Percentiles rank a stretch among this genome's conserved stretches.
Evolutionary conservation across 1,139 yeast species (phyloP).

Genomic region (Yamadazyma sp.): DNA sequence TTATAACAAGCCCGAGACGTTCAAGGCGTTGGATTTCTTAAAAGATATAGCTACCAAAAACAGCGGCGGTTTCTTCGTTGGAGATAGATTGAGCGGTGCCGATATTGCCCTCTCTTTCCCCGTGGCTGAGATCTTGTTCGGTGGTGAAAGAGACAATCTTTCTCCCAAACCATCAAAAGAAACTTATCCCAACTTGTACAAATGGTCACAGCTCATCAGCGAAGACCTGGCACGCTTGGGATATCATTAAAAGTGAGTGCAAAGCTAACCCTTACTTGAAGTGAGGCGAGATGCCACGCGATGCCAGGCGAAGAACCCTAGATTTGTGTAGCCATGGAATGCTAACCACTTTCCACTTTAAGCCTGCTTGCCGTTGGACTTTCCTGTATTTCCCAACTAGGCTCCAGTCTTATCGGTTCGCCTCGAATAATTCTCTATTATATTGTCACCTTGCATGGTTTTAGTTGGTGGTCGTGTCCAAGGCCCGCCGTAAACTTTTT

Average conservation of each 20-base stretch:
- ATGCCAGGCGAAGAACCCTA: no score
- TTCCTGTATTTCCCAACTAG: background rate
- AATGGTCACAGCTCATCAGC: conserved; percentile 20
- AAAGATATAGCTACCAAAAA: conserved; percentile 31
- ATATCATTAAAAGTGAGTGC: no score
- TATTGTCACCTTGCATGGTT: background rate
- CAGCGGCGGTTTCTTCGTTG: conserved; percentile 34
- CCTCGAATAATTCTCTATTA: no score
- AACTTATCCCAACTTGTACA: conserved; percentile 24
- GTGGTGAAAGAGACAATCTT: conserved; percentile 14
- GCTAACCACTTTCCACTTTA: no score
- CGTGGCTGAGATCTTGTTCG: conserved; percentile 22
- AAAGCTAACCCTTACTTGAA: no score
- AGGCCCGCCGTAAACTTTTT: background rate
- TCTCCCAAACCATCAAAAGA: conserved; percentile 9
- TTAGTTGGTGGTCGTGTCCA: background rate
- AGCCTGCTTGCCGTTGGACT: no score
- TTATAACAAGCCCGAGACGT: conserved; percentile 28
- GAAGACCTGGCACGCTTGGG: no score
- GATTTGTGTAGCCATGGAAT: no score
- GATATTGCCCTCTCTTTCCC: conserved; percentile 42
- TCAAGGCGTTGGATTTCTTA: conserved; percentile 27
- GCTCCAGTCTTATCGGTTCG: background rate
- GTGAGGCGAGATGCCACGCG: no score
- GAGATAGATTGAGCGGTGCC: conserved; percentile 36